These are phyloP conservation scores for Cladosporium colombiae DNA, from an alignment of 2,329 filamentous ascomycete genomes.

Conservation along the genomic window DNA sequence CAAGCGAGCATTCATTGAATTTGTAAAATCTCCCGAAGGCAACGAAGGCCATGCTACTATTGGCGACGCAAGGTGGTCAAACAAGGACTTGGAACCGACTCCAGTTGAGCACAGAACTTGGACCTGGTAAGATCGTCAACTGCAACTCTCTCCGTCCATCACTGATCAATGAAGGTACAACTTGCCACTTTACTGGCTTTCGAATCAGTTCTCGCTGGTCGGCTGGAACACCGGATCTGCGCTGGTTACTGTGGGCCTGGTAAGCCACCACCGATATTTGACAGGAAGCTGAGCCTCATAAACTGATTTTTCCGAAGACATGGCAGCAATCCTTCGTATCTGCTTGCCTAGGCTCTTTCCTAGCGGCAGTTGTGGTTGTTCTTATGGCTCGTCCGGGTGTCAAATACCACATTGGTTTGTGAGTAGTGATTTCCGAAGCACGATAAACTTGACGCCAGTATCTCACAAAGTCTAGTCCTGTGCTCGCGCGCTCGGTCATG, in stretches of 20 bases:
- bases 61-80: constrained; percentile 27
- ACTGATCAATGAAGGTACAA: constrained; percentile 8
- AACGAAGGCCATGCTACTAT: constrained; percentile 21
- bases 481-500: constrained; percentile 44
- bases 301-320: constrained; percentile 16
- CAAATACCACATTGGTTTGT: constrained; percentile 23
- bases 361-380: constrained; percentile 18
- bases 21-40: constrained; percentile 19
- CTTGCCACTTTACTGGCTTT: constrained; percentile 21
- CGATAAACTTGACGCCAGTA: not conserved
- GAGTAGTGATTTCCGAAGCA: not conserved
- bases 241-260: constrained; percentile 20
- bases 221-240: constrained; percentile 23
- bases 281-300: not conserved
- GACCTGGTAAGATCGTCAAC: constrained; percentile 30
- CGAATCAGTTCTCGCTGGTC: constrained; percentile 21
- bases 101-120: constrained; percentile 29
- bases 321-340: constrained; percentile 23
- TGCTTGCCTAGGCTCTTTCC: constrained; percentile 17
- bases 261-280: not conserved
- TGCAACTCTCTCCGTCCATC: constrained; percentile 18
- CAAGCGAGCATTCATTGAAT: constrained; percentile 17
- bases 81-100: constrained; percentile 29
- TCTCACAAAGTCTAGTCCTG: constrained; percentile 37
- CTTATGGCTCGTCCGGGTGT: constrained; percentile 23